Evolutionary conservation across 2,329 filamentous ascomycete species (phyloP), one percentile per base, ranked within the genome.

Genomic region (Hypoxylon sp.): DNA sequence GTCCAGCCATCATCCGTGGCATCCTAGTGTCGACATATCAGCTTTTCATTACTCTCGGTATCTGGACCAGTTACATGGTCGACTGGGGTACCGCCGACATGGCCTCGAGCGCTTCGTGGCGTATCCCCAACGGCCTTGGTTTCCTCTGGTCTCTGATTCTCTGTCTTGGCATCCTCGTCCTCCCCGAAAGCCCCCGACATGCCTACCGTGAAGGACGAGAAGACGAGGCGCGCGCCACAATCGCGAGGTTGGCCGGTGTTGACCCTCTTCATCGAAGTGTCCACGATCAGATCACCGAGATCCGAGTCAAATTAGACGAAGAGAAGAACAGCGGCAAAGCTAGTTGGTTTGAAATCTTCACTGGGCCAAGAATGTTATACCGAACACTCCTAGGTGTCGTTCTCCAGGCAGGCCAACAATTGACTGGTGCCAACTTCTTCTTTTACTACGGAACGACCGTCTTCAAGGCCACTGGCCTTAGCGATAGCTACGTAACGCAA

Each of bases 341-440:
- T 35, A 81, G 79, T 27, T 84, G 83, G 80, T 76, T 83, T 66
- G 90, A 91, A 73, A 88, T 91, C 76, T 91, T 92, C 74, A 91
- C 89, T 17, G 90, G 86, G 2, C 89, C 89, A 10, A 84, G 87
- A 24, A 92, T 92, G 87, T 72, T 87, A 5, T 89, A 92, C 77
- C 85, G 90, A 27, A 90, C 88, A 0, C 51, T 88, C 0, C 82
- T 92, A 0, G 90, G 90, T 42, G 85, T 92, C 37, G 76, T 82
- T 2, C 84, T 92, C 1, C 88, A 91, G 78, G 86, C 88, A 46
- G 86, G 89, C 4, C 89, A 92, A 77, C 90, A 92, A 75, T 81
- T 92, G 1, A 91, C 89, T 0, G 90, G 90, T 32, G 88, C 87
- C 65, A 91, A 91, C 79, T 91, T 88, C 79, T 90, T 89, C 81